Percentiles rank a stretch among this genome's conserved stretches.
These are phyloP conservation scores for Scleroderma bovista DNA, from an alignment of 768 basidiomycete genomes.

Conservation along the genomic window DNA sequence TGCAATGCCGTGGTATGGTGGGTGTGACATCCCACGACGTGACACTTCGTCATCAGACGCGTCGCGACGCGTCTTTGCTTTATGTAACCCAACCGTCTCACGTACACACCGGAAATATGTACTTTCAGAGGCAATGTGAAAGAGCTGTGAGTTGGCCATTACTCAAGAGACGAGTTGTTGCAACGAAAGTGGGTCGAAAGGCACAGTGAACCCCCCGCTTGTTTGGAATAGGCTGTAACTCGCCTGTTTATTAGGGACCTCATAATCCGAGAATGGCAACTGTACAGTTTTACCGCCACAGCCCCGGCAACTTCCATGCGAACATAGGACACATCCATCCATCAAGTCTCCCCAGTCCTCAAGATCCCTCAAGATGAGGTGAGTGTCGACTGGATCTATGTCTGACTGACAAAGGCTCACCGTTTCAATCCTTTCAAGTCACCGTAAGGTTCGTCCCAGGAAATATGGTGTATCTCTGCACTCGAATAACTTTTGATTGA, in stretches of 20 bases:
- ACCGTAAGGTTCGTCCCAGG: slow-evolving; percentile 67
- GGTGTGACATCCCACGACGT: slow-evolving; percentile 28
- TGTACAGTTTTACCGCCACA: slow-evolving; percentile 31
- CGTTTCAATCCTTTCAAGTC: slow-evolving; percentile 43
- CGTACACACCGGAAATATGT: no score
- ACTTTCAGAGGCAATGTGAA: no score
- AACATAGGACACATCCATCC: neutral
- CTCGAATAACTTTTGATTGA: slow-evolving; percentile 17
- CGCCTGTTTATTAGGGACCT: neutral
- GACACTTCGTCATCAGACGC: slow-evolving; percentile 22
- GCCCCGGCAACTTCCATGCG: slow-evolving; percentile 21
- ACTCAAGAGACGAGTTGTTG: no score
- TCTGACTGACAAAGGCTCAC: neutral
- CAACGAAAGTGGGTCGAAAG: no score
- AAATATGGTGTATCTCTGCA: slow-evolving; percentile 6
- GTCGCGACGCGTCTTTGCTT: slow-evolving; percentile 13
- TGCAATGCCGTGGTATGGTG: slow-evolving; percentile 4
- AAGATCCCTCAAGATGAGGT: slow-evolving; percentile 56
- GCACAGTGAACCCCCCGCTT: no score
- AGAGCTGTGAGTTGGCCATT: no score
- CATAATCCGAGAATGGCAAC: slow-evolving; percentile 11
- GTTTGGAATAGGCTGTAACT: no score
- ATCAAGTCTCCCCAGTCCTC: slow-evolving; percentile 7
- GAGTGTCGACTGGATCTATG: slow-evolving; percentile 15
- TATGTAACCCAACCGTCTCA: neutral